These are phyloP conservation scores for Lasiosphaeris hirsuta DNA, from an alignment of 495 filamentous ascomycete genomes.

Conservation along the genomic window DNA sequence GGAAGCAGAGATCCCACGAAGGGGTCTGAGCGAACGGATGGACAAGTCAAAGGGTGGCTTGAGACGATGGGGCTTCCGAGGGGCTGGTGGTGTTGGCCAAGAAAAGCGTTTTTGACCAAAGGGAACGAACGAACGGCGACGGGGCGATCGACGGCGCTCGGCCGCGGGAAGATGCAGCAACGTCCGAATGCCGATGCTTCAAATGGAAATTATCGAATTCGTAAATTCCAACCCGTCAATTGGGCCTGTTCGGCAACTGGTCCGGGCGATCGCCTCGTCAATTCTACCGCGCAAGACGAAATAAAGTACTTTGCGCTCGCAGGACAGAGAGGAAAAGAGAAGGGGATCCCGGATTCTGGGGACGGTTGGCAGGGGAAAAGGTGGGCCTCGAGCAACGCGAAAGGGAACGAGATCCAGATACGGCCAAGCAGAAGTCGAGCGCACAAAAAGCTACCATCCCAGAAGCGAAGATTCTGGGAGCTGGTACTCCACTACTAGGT, in stretches of 20 bases:
- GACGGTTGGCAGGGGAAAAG: no score
- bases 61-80: not conserved
- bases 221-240: not conserved
- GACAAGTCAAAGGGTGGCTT: constrained; percentile 2
- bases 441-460: no score
- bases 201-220: not conserved
- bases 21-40: constrained; percentile 1
- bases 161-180: not conserved
- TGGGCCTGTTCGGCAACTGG: not conserved
- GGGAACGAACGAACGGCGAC: constrained; percentile 4
- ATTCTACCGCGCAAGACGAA: not conserved
- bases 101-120: not conserved
- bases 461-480: no score
- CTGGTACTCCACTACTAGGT: no score
- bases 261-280: not conserved
- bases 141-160: constrained; percentile 8
- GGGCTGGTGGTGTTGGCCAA: constrained; percentile 8
- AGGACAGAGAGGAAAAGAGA: not conserved
- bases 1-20: not conserved
- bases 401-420: no score
- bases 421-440: no score
- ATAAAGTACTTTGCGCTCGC: not conserved
- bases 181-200: constrained; percentile 1
- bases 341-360: not conserved
- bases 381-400: no score